phyloP scores from a whole-genome alignment of 2,329 filamentous ascomycete genomes.

The Talaromyces sp. region DNA sequence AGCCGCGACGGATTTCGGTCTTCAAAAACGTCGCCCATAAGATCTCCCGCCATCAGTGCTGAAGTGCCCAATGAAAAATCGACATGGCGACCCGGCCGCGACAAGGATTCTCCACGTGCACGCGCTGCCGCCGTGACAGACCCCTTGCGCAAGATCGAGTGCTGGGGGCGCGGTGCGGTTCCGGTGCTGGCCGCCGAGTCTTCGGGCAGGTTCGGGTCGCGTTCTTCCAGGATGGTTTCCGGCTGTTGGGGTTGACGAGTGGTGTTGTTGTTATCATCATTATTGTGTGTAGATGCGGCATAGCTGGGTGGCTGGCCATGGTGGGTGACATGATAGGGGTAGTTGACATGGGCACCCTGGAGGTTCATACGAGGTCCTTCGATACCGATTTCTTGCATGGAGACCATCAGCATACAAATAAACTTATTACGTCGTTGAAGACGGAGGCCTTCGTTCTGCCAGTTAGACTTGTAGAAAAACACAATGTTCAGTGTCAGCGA shows the following conservation, averaged over 20 bases:
- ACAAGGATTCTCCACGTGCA: slow-evolving; percentile 53
- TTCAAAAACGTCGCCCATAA: slow-evolving; percentile 62
- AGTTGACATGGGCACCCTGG: slow-evolving; percentile 63
- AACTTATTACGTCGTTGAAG: slow-evolving; percentile 91
- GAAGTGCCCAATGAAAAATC: slow-evolving; percentile 68
- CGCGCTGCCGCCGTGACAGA: slow-evolving; percentile 41
- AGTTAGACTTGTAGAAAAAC: slow-evolving; percentile 97
- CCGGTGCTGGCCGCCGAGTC: slow-evolving; percentile 18
- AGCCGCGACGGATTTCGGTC: slow-evolving; percentile 45
- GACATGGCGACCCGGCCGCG: slow-evolving; percentile 56
- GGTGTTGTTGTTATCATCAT: slow-evolving; percentile 26
- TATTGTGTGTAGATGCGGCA: slow-evolving; percentile 38
- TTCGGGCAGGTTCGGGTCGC: slow-evolving; percentile 29
- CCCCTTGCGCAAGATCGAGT: slow-evolving; percentile 54
- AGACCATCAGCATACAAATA: slow-evolving; percentile 82
- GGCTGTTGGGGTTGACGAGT: slow-evolving; percentile 14
- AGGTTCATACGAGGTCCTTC: slow-evolving; percentile 74
- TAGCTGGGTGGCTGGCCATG: slow-evolving; percentile 43
- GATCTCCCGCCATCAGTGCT: slow-evolving; percentile 53
- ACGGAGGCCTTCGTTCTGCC: slow-evolving; percentile 89
- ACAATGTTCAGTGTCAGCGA: slow-evolving; percentile 85
- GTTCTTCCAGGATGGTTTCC: slow-evolving; percentile 36
- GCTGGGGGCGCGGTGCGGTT: slow-evolving; percentile 29
- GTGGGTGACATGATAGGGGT: slow-evolving; percentile 61
- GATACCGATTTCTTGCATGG: slow-evolving; percentile 78